Evolutionary conservation across 345 rosid genomes (phyloP), one percentile per base, ranked within the genome.

Genomic region (Citrus australasica): DNA sequence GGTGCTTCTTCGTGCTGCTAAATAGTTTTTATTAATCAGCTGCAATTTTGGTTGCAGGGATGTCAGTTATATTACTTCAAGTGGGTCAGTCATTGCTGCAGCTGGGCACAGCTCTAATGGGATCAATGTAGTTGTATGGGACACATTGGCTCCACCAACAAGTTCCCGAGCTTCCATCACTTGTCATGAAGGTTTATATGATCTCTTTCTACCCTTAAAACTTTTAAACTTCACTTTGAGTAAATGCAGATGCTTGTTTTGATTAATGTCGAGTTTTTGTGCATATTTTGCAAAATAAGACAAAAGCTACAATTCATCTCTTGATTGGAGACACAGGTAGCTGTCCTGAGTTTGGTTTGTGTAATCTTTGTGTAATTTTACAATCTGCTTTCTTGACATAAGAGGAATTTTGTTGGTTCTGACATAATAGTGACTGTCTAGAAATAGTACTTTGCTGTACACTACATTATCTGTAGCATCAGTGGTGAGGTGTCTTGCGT

Each of bases 71-170:
- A 85, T 95, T 82, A 89, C 91, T 83, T 90, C 97, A 25, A 95
- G 98, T 87, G 98, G 97, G 74, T 92, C 98, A 19, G 88, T 95
- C 37, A 89, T 92, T 81, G 95, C 95, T 73, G 92, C 97, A 37
- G 87, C 95, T 59, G 98, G 98, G 84, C 83, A 83, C 83, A 95
- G 92, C 85, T 85, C 93, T 48, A 95, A 88, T 80, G 90, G 92
- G 82, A 89, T 83, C 74, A 95, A 93, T 85, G 97, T 90, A 53
- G 98, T 95, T 70, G 80, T 95, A 73, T 95, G 98, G 98, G 98
- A 95, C 83, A 93, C 97, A 60, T 82, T 92, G 84, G 98, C 98
- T 84, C 98, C 97, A 5, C 92, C 98, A 56, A 82, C 94, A 78
- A 92, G 94, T 69, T 92, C 98, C 9, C 93, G 82, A 65, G 98